A percentile compares a stretch with the other conserved stretches of the same genome.
Conservation (phyloP, 140 eudicot genomes). For the Oenanthe javanica region DNA sequence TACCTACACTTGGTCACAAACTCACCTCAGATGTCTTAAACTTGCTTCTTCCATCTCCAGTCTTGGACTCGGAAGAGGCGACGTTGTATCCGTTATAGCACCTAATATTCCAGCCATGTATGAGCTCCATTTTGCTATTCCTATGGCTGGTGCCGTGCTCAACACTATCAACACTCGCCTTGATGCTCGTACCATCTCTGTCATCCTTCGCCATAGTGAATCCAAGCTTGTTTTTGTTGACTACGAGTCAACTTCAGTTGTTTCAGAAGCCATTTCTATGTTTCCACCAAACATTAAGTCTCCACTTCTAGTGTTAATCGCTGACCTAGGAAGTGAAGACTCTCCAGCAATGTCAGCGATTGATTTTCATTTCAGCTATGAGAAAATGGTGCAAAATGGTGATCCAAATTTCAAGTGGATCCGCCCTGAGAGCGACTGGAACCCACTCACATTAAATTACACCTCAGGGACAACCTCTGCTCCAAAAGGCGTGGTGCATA, state of each 20-base stretch:
- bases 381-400: slow-evolving; percentile 39
- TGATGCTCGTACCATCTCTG: slow-evolving; percentile 36
- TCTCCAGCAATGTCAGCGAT: not conserved
- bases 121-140: slow-evolving; percentile 49
- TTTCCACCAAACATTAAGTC: slow-evolving; percentile 21
- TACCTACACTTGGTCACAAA: slow-evolving; percentile 45
- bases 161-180: slow-evolving; percentile 51
- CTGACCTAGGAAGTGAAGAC: slow-evolving; percentile 15
- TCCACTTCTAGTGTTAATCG: slow-evolving; percentile 39
- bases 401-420: slow-evolving; percentile 45
- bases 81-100: slow-evolving; percentile 41
- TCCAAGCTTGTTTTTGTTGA: slow-evolving; percentile 46
- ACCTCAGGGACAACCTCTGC: slow-evolving; percentile 79
- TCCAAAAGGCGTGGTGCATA: slow-evolving; percentile 70
- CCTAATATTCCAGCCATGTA: slow-evolving; percentile 54
- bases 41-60: slow-evolving; percentile 39
- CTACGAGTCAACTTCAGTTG: slow-evolving; percentile 11
- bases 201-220: slow-evolving; percentile 38
- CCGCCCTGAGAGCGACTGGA: slow-evolving; percentile 43
- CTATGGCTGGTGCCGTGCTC: slow-evolving; percentile 54
- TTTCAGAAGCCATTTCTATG: slow-evolving; percentile 30
- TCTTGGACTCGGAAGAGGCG: slow-evolving; percentile 24
- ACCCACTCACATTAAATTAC: slow-evolving; percentile 58
- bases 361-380: slow-evolving; percentile 25
- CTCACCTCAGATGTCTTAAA: slow-evolving; percentile 34